Evolutionary conservation across 352 stramenopile genomes (phyloP).

Genomic region (Blastocystis sp.): DNA sequence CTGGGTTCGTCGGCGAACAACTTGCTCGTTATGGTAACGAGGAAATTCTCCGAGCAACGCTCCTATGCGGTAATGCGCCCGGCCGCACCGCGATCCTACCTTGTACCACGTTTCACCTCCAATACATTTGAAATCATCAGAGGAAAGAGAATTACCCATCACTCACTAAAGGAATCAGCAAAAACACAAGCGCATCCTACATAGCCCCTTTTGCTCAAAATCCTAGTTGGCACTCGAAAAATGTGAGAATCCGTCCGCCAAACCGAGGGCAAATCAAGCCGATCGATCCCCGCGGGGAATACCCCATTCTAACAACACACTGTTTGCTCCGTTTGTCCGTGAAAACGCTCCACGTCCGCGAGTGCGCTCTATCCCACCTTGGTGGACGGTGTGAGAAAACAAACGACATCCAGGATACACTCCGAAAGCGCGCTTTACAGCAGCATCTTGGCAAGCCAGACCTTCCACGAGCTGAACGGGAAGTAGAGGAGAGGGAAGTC

Average conservation of each 20-base stretch:
- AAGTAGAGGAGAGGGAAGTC: slow-evolving; percentile 53
- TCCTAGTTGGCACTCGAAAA: not conserved
- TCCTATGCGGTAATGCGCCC: not conserved
- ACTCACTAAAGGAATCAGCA: not conserved
- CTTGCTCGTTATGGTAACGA: slow-evolving; percentile 54
- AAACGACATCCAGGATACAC: too few species aligned
- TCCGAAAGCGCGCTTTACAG: not conserved
- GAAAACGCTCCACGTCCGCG: too few species aligned
- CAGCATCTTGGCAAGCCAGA: slow-evolving; percentile 16
- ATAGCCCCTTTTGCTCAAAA: not conserved
- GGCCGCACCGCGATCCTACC: not conserved
- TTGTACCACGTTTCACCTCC: slow-evolving; percentile 63
- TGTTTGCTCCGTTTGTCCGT: too few species aligned
- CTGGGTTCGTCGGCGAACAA: slow-evolving; percentile 54
- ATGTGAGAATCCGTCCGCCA: not conserved
- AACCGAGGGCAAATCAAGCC: too few species aligned
- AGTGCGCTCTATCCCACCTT: too few species aligned
- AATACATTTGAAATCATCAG: slow-evolving; percentile 69
- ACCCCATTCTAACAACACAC: too few species aligned
- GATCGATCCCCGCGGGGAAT: too few species aligned
- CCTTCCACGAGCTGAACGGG: slow-evolving; percentile 37
- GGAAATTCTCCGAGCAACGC: slow-evolving; percentile 67
- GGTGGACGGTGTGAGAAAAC: too few species aligned
- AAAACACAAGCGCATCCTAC: not conserved
- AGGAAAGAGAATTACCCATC: slow-evolving; percentile 66